Base-by-base conservation (phyloP, 768 basidiomycete species). In the Obba rivulosa region DNA sequence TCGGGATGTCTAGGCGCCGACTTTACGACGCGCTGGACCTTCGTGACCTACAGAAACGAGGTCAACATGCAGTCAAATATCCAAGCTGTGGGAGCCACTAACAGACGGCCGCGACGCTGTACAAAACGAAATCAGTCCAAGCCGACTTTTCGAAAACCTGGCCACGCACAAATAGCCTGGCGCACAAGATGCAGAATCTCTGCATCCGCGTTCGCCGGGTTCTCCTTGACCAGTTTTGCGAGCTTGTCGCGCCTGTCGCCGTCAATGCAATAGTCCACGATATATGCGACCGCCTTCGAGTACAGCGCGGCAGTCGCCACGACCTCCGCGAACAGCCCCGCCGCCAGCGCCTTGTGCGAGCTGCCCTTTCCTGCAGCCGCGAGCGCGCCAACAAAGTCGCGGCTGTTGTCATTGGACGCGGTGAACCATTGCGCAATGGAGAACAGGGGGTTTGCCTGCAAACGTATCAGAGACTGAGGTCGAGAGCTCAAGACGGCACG, bases 251-350 rank as follows among this genome's bases (percentile, higher is more conserved):
- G 40, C 23, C 25, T 17, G 18, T 57, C 59, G 34, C 72, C 71
- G 35, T 72, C 70, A 21, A 81, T 59, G 60, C 77, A 80, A 62
- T 80, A 79, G 53, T 80, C 72, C 41, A 81, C 60, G 17, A 79
- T 69, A 36, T 76, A 66, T 5, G 72, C 67, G n/a, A 69, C 69
- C 8, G 71, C 73, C 71, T 41, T 17, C 1, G 22, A 23, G 16
- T 9, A 51, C 37, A 23, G 50, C 22, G 75, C 73, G 1, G 71
- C 70, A n/a, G 70, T 68, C 1, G 72, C 68, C 13, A 79, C 69
- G 3, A 74, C 73, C 5, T 80, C 61, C 1, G 76, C 73, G 8
- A 81, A 50, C 8, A 76, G 67, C 23, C 67, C 68, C 10, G 72
- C 71, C 10, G 75, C 62, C 17, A 78, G 49, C 40, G 74, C 68